Evolutionary conservation across 805 yeast species (phyloP), one percentile per base, ranked within the genome.

Genomic region (Starmerella floricola): DNA sequence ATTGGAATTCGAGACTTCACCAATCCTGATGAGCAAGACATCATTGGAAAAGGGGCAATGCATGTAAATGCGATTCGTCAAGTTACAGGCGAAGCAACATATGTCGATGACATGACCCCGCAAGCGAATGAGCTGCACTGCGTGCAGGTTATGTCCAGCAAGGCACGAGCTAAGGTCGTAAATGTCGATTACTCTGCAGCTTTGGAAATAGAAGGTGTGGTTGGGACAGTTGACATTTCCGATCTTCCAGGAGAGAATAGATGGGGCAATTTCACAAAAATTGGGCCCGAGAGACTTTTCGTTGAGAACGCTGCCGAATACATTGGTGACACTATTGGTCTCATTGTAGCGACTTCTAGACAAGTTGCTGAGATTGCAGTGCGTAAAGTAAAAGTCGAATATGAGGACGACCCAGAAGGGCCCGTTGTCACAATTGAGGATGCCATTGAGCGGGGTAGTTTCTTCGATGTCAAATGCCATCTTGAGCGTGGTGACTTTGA

Each of bases 11-110:
- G 72, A 32, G 71, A 67, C 27, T 45, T 65, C 31, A 54, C 51
- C 15, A 66, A 62, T 38, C 66, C 66, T 8, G 62, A 56, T 46
- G 66, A 63, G 45, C 58, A 61, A 37, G 41, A 41, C 13, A 53
- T 67, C 27, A 58, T 67, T 16, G 72, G 73, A 23, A 63, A 65
- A 38, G 59, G 59, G n/a, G 47, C 62, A 21, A 64, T 67, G 32
- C 73, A 68, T 46, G 55, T 68, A n/a, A 65, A 68, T 36, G 69
- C 71, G 2, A 45, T 65, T 50, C 65, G 65, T 44, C 73, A 68
- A 48, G 70, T 65, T 6, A 57, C 67, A n/a, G 73, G 73, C 13
- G 72, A 68, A 44, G 72, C 72, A 0, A 53, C 55, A 18, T 68
- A 68, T 41, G 60, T 67, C 2, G 72, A 67, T 45, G 73, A 68